Evolutionary conservation across 2,329 filamentous ascomycete species (phyloP).

Genomic region (Alternaria triticina): DNA sequence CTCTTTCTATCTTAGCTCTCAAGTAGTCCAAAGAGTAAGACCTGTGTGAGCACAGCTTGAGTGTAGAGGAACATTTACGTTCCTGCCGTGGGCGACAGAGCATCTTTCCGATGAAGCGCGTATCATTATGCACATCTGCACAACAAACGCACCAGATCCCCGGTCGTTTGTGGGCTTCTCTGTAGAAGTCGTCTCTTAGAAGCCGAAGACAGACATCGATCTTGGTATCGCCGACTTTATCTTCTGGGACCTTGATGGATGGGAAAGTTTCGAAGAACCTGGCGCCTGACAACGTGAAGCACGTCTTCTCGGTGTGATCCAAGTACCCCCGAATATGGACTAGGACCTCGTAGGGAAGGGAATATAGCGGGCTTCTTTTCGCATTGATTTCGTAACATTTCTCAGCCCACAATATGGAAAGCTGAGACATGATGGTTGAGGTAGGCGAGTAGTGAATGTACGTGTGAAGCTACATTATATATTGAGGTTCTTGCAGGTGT

Average conservation of each 20-base stretch:
- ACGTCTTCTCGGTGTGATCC: background rate
- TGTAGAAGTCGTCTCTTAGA: background rate
- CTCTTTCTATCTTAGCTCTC: background rate
- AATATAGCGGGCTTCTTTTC: background rate
- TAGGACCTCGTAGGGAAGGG: background rate
- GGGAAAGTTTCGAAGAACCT: background rate
- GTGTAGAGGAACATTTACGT: background rate
- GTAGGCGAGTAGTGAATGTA: background rate
- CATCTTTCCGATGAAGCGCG: background rate
- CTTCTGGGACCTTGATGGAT: background rate
- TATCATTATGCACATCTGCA: background rate
- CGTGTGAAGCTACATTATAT: background rate
- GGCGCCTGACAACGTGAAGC: background rate
- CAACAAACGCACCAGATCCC: background rate
- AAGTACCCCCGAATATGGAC: background rate
- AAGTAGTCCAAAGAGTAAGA: background rate
- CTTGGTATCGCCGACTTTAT: background rate
- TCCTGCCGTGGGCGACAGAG: background rate
- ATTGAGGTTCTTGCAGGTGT: background rate
- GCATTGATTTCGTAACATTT: background rate
- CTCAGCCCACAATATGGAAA: background rate
- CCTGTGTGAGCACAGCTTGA: background rate
- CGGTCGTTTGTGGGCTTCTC: background rate
- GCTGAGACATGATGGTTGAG: background rate
- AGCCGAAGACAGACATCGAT: background rate